Base-by-base conservation (phyloP, 176 grass and related monocot species). In the Oryza meridionalis region DNA sequence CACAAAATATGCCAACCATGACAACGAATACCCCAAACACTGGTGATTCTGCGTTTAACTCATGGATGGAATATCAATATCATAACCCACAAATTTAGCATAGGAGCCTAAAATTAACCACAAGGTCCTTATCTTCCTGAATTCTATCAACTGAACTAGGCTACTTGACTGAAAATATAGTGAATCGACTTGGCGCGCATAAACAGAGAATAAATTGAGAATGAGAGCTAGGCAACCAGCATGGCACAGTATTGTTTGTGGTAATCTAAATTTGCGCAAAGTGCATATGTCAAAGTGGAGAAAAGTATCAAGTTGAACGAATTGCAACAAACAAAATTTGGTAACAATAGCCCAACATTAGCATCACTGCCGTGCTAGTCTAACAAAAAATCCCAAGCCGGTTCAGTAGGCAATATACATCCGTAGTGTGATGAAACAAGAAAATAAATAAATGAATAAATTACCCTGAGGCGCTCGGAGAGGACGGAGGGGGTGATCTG, bases 391-490 rank as follows among this genome's bases (percentile, higher is more conserved):
- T 19, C 7, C 51, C 49, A 5, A 19, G 51, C 51, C 16, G 11
- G 11, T 47, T 47, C 45, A 49, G 11, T 9, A 58, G 6, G 51
- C 17, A 58, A 58, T 58, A 19, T 58, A 58, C 2, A 61, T 22
- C 21, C 21, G 58, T 61, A 24, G 58, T 61, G 58, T 3, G 58
- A 22, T 58, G 17, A 61, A 7, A 13, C 7, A 17, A 9, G 0
- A 0, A 42, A 22, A 9, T 0, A 0, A 42, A 22, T 0, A 5
- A 35, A 37, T 37, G 5, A 37, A 35, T 35, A 0, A 38, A 40
- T 83, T 90, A 90, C 83, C 88, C 83, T 86, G 45, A 90, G 88
- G 3, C 83, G 82, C 72, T 90, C 88, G 33, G 83, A 90, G 44
- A 90, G 83, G 72, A 90, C 50, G 43, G 82, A 89, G 0, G 87